These are phyloP conservation scores for Sugiyamaella paludigena DNA, from an alignment of 1,139 yeast genomes.

Conservation along the genomic window DNA sequence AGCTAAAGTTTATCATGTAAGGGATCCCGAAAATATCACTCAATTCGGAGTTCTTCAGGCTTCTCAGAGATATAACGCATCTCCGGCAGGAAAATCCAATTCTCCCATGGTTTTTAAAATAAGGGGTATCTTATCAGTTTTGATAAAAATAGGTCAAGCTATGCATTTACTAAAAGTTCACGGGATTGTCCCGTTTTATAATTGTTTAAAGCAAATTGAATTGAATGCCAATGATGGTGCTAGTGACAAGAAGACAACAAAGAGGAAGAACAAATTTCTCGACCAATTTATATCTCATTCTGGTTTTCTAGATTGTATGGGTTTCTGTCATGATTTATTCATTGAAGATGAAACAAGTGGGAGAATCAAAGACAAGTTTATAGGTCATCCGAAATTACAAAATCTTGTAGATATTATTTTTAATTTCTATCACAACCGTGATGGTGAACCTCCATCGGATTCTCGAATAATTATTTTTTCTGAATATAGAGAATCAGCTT, in stretches of 20 bases:
- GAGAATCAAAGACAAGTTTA: slow-evolving; percentile 38
- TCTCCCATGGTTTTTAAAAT: slow-evolving; percentile 29
- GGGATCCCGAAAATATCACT: slow-evolving; percentile 66
- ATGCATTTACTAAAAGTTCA: slow-evolving; percentile 58
- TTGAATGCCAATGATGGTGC: slow-evolving; percentile 13
- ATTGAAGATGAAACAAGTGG: slow-evolving; percentile 10
- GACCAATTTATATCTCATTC: slow-evolving; percentile 39
- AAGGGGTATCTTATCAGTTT: slow-evolving; percentile 44
- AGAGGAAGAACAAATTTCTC: slow-evolving; percentile 43
- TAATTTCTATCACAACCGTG: slow-evolving; percentile 45
- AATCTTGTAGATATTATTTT: slow-evolving; percentile 56
- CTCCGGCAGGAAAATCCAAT: slow-evolving; percentile 26
- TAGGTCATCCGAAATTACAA: slow-evolving; percentile 77
- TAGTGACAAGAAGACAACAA: slow-evolving; percentile 16
- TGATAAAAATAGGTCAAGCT: slow-evolving; percentile 71
- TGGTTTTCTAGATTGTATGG: slow-evolving; percentile 46
- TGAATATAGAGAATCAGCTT: slow-evolving; percentile 83
- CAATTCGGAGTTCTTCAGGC: slow-evolving; percentile 72
- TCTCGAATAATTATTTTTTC: slow-evolving; percentile 86
- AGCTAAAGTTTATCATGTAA: slow-evolving; percentile 57
- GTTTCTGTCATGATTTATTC: slow-evolving; percentile 44
- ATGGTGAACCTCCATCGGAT: slow-evolving; percentile 19
- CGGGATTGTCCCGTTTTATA: slow-evolving; percentile 75
- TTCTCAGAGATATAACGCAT: slow-evolving; percentile 45
- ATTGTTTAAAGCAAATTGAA: slow-evolving; percentile 36